phyloP scores from a whole-genome alignment of 2,329 filamentous ascomycete species.

The Tympanopsis confertula region DNA sequence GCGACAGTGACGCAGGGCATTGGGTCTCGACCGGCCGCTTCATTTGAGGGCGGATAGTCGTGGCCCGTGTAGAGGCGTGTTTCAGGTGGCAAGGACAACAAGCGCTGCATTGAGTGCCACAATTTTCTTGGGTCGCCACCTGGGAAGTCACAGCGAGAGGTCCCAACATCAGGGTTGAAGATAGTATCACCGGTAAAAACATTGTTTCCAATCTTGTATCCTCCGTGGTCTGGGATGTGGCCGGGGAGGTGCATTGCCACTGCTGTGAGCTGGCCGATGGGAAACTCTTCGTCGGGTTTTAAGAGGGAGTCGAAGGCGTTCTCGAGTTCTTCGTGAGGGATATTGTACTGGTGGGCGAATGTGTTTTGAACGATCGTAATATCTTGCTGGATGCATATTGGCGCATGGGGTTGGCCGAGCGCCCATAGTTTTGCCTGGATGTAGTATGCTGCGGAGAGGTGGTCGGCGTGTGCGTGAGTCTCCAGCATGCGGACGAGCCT shows the following conservation, averaged over 20 bases:
- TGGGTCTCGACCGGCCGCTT: conserved; percentile 10
- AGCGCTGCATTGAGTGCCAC: conserved; percentile 25
- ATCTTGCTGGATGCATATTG: conserved; percentile 41
- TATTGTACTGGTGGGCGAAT: conserved; percentile 35
- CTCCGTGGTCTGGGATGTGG: conserved; percentile 48
- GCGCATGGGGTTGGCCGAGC: conserved; percentile 19
- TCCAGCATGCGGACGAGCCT: conserved; percentile 41
- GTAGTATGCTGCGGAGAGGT: conserved; percentile 46
- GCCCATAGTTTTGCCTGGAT: conserved; percentile 31
- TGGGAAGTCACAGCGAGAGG: conserved; percentile 41
- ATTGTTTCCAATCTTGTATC: conserved; percentile 40
- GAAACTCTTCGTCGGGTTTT: conserved; percentile 38
- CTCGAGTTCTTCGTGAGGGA: conserved; percentile 27
- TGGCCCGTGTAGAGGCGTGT: conserved; percentile 41
- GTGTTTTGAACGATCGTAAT: conserved; percentile 36
- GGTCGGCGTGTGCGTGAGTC: conserved; percentile 50
- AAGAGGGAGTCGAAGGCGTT: conserved; percentile 39
- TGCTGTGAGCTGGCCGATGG: conserved; percentile 31
- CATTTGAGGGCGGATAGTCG: conserved; percentile 31
- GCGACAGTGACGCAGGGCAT: conserved; percentile 29
- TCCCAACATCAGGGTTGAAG: conserved; percentile 38
- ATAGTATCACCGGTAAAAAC: conserved; percentile 41
- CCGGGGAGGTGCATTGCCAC: conserved; percentile 43
- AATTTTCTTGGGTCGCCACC: conserved; percentile 31
- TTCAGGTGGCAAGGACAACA: conserved; percentile 28